A percentile compares a stretch with the other conserved stretches of the same genome.
phyloP scores from a whole-genome alignment of 2,329 filamentous ascomycete species.

The Bipolaris victoriae region DNA sequence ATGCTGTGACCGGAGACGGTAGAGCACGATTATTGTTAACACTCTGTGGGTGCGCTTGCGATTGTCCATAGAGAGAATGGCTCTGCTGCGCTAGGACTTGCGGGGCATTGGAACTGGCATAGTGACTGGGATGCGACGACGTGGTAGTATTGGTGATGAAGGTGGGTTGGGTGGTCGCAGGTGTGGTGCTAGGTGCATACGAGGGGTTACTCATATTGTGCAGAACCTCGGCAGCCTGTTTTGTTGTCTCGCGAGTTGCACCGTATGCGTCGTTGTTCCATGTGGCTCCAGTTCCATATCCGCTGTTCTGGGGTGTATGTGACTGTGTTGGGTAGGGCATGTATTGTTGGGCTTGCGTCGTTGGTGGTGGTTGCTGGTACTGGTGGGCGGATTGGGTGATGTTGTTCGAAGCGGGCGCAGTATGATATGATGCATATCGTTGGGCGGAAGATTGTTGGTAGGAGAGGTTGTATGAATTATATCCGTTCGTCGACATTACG shows the following conservation, averaged over 20 bases:
- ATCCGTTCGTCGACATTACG: conserved; percentile 37
- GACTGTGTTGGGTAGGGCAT: conserved; percentile 33
- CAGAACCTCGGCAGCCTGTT: conserved; percentile 42
- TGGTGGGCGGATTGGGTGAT: conserved; percentile 32
- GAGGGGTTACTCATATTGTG: conserved; percentile 43
- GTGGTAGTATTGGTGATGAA: conserved; percentile 33
- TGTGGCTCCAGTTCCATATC: conserved; percentile 28
- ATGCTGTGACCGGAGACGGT: conserved; percentile 31
- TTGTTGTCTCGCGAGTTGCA: conserved; percentile 33
- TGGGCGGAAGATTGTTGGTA: conserved; percentile 41
- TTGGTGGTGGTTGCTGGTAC: conserved; percentile 31
- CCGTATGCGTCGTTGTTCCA: conserved; percentile 37
- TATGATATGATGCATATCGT: conserved; percentile 37
- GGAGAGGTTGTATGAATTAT: conserved; percentile 35
- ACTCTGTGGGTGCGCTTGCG: conserved; percentile 35
- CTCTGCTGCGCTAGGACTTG: conserved; percentile 28
- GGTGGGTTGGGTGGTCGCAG: conserved; percentile 24
- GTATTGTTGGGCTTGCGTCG: conserved; percentile 36
- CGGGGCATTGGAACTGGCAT: conserved; percentile 22
- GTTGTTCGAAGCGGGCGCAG: conserved; percentile 32
- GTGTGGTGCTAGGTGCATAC: conserved; percentile 27
- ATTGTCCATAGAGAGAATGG: conserved; percentile 30
- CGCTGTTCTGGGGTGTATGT: conserved; percentile 27
- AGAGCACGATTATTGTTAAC: conserved; percentile 34
- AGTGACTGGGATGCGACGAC: conserved; percentile 24